phyloP scores from a whole-genome alignment of 345 rosid genomes.

The Angophora floribunda region DNA sequence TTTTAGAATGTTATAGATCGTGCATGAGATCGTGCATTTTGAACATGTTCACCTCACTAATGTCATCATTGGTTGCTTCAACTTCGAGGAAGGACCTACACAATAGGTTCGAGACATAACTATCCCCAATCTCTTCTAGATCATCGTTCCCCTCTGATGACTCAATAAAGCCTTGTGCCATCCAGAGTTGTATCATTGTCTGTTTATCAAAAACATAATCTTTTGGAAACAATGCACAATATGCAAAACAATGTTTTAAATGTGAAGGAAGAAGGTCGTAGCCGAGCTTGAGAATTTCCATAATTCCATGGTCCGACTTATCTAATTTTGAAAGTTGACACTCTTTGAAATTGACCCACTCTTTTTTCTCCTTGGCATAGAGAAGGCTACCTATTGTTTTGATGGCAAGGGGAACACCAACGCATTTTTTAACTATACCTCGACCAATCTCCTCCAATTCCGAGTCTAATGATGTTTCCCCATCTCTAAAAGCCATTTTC shows the following conservation, averaged over 20 bases:
- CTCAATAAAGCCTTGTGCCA: not conserved
- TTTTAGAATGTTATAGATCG: no score
- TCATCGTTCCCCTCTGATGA: not conserved
- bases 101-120: not conserved
- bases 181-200: fast-evolving
- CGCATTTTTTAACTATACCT: not conserved
- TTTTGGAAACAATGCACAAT: not conserved
- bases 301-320: not conserved
- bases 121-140: not conserved
- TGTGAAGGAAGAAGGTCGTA: not conserved
- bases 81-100: not conserved
- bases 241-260: not conserved
- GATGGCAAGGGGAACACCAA: not conserved
- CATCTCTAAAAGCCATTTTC: not conserved
- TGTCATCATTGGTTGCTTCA: not conserved
- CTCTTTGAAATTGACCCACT: not conserved
- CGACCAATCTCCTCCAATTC: not conserved
- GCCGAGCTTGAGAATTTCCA: not conserved
- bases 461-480: not conserved
- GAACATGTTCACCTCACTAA: not conserved
- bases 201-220: not conserved
- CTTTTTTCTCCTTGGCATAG: not conserved
- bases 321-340: not conserved
- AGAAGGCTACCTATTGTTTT: not conserved
- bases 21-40: not conserved